Percentiles rank a stretch among this genome's conserved stretches.
Evolutionary conservation across 257 asterid genomes (phyloP).

Genomic region (Fraxinus cuspidata): DNA sequence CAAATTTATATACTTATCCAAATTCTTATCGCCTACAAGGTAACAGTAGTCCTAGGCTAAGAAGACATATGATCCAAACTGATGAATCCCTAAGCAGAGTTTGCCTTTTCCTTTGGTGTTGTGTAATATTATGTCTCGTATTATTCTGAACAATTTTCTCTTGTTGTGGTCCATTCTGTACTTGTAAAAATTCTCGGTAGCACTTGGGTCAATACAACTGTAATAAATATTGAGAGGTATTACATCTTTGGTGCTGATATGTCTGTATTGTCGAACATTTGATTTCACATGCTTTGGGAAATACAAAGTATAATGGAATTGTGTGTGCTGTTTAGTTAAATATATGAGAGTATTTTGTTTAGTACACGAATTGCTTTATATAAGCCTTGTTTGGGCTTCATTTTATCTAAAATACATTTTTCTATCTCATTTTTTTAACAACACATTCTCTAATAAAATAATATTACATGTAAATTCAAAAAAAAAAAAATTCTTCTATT

Average conservation of each 20-base stretch:
- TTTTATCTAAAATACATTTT: too few species aligned
- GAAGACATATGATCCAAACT: conserved; percentile 48
- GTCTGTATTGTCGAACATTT: background rate
- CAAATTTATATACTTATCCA: conserved; percentile 44
- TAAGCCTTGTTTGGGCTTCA: too few species aligned
- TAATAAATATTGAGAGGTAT: background rate
- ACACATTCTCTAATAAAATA: too few species aligned
- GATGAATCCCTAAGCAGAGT: conserved; percentile 65
- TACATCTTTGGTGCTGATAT: conserved; percentile 1
- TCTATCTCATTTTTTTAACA: too few species aligned
- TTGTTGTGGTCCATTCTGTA: background rate
- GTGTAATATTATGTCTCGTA: conserved; percentile 54
- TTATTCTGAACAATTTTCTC: conserved; percentile 37
- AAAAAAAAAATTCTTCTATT: too few species aligned
- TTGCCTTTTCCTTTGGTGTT: conserved; percentile 63
- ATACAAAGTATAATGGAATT: too few species aligned
- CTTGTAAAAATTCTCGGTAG: conserved; percentile 19
- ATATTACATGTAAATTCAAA: too few species aligned
- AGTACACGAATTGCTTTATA: too few species aligned
- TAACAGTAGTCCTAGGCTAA: conserved; percentile 49
- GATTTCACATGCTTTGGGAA: background rate
- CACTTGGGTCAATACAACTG: background rate
- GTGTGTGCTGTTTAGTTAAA: too few species aligned
- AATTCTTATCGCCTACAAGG: conserved; percentile 38
- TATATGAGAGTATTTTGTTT: too few species aligned